Conservation (phyloP, 2,329 filamentous ascomycete genomes). For the Boeremia exigua region DNA sequence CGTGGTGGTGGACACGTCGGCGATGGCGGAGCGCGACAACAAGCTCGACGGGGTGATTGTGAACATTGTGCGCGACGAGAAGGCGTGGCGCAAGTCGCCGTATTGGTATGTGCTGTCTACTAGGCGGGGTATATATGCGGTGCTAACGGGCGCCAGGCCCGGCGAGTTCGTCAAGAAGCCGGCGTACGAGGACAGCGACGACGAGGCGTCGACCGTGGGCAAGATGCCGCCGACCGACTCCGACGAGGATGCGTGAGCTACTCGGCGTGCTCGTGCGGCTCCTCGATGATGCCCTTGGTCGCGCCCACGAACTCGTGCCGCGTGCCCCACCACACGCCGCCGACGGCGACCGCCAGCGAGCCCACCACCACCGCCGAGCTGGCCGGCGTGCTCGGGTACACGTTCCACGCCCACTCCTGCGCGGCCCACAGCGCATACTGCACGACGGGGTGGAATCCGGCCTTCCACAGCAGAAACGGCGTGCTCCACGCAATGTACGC, state of each 20-base stretch:
- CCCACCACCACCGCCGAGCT: constrained; percentile 74
- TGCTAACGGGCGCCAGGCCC: constrained; percentile 59
- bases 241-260: constrained; percentile 61
- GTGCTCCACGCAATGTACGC: constrained; percentile 89
- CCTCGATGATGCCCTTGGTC: constrained; percentile 33
- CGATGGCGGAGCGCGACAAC: constrained; percentile 70
- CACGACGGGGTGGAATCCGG: constrained; percentile 69
- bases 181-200: constrained; percentile 69
- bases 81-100: constrained; percentile 82
- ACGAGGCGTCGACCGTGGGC: constrained; percentile 79
- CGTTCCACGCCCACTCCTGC: constrained; percentile 94
- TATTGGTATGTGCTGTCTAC: constrained; percentile 69
- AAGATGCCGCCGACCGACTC: constrained; percentile 86
- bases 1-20: constrained; percentile 77
- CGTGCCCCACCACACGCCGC: constrained; percentile 66
- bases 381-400: constrained; percentile 77
- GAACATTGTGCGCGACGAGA: constrained; percentile 91
- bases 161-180: constrained; percentile 74
- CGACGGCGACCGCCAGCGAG: constrained; percentile 71
- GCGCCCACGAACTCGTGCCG: constrained; percentile 51
- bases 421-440: constrained; percentile 74
- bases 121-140: constrained; percentile 7
- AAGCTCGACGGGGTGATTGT: constrained; percentile 88
- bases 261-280: constrained; percentile 42
- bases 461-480: constrained; percentile 84